Base-by-base conservation (phyloP, 2,329 filamentous ascomycete genomes). In the Xylariaceae sp. region DNA sequence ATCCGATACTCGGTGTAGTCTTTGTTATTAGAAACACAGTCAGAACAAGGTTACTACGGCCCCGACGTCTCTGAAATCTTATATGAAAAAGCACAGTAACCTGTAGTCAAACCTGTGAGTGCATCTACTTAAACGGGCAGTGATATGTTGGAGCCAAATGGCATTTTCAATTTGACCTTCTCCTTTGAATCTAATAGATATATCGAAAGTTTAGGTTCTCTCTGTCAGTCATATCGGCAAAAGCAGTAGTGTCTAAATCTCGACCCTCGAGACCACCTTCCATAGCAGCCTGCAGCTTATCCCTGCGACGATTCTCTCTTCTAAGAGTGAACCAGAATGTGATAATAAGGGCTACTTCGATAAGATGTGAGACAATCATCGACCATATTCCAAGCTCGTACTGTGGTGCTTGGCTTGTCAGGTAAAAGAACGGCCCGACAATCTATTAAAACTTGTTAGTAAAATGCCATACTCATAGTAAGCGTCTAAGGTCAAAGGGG, bases 331-430 rank as follows among this genome's bases (percentile, higher is more conserved):
- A 64, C 29, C 81, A 78, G n/a, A 84, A 74, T 0, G 67, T 58
- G 5, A 73, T 60, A 17, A 84, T 76, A 0, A 82, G 70, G 8
- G 77, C 79, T 65, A 78, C 80, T 67, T 85, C 82, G 11, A 83
- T 71, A 17, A 83, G 67, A 59, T 83, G 80, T 3, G 77, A 78
- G 28, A 82, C 79, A 53, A 84, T 82, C 78, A 84, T 83, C 14
- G 77, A 81, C 80, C 81, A 83, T 48, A 84, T 83, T 1, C 81
- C 81, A 34, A 82, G 73, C 19, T 68, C 47, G 47, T 84, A 84
- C 1, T 67, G 71, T 3, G 81, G 81, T 64, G 76, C 71, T 64
- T 84, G 81, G n/a, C 70, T 65, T 0, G 73, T 72, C 46, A 79
- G 74, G 62, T 83, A 84, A 70, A 84, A 83, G 67, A 83, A 83